Base-by-base conservation (phyloP, 257 asterid genomes). In the Pogostemon cablin region DNA sequence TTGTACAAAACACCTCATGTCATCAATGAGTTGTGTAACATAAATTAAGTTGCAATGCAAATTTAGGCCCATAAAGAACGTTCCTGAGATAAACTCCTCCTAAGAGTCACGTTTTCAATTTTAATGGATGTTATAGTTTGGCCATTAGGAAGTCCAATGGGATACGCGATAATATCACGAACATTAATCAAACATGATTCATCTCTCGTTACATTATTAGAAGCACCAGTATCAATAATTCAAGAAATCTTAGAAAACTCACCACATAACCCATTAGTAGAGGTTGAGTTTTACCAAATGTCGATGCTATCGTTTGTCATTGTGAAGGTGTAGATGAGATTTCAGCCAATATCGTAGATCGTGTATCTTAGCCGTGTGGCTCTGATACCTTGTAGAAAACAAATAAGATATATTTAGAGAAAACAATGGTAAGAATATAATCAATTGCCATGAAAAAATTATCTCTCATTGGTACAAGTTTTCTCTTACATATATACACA, bases 201-300 rank as follows among this genome's bases (percentile, higher is more conserved):
- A 56, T 56, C 41, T 12, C 62, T n/a, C 62, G 62, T 56, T 41
- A 56, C 62, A 56, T 56, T 42, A 34, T 56, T 56, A 56, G 62
- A 56, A 20, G 62, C 41, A 20, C 41, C 62, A 3, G 25, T 56
- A 34, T 53, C 35, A 53, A 53, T 53, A n/a, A 53, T 53, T 35
- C 58, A 53, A n/a, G 58, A 46, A 46, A 53, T 53, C 20, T 53
- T 53, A 53, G 9, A 53, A 53, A 53, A 53, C 58, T 53, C 58
- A 53, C 58, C 58, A 17, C 17, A 5, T 15, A 53, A 53, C 15
- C 37, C 9, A 53, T 53, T 35, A 17, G 4, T 53, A 53, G 35
- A 53, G 58, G 35, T 15, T 53, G 34, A 5, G 58, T 15, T 12
- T 53, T 53, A 53, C 35, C 58, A 15, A 53, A 53, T 5, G 15